Percentiles rank a stretch among this genome's conserved stretches.
phyloP scores from a whole-genome alignment of 495 filamentous ascomycete species.

The Neurospora hispaniola region DNA sequence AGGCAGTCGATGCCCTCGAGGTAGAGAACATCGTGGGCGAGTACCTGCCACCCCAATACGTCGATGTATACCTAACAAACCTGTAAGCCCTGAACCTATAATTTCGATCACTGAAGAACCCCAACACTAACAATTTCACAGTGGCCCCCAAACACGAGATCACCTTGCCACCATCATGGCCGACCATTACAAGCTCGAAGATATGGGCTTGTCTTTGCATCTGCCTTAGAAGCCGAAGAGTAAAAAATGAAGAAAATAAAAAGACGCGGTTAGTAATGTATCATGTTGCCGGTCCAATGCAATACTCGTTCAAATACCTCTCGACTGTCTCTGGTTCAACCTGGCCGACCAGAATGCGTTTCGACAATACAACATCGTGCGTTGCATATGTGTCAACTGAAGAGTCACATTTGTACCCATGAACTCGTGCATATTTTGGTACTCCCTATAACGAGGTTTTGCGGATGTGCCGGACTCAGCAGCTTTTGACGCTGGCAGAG shows the following conservation, averaged over 20 bases:
- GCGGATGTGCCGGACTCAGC: not conserved
- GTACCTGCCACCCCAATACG: conserved; percentile 68
- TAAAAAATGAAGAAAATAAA: not conserved
- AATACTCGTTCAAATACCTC: not conserved
- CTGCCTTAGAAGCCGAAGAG: not conserved
- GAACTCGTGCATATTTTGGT: not conserved
- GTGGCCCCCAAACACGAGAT: conserved; percentile 69
- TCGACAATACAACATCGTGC: not conserved
- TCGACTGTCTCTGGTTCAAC: not conserved
- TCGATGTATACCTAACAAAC: conserved; percentile 89
- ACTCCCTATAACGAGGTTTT: not conserved
- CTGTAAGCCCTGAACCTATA: conserved; percentile 47
- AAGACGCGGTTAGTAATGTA: not conserved
- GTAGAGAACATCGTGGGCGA: conserved; percentile 74
- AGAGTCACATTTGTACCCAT: not conserved
- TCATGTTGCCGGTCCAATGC: not conserved
- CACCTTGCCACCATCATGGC: conserved; percentile 72
- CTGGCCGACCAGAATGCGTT: not conserved
- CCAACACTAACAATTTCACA: conserved; percentile 28
- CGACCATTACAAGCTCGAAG: conserved; percentile 78
- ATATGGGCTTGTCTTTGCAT: conserved; percentile 52
- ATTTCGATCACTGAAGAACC: not conserved
- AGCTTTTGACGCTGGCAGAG: not conserved
- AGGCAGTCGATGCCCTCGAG: conserved; percentile 63
- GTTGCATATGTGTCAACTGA: not conserved